These are phyloP conservation scores for Rhodocollybia butyracea DNA, from an alignment of 768 basidiomycete species.

Conservation along the genomic window DNA sequence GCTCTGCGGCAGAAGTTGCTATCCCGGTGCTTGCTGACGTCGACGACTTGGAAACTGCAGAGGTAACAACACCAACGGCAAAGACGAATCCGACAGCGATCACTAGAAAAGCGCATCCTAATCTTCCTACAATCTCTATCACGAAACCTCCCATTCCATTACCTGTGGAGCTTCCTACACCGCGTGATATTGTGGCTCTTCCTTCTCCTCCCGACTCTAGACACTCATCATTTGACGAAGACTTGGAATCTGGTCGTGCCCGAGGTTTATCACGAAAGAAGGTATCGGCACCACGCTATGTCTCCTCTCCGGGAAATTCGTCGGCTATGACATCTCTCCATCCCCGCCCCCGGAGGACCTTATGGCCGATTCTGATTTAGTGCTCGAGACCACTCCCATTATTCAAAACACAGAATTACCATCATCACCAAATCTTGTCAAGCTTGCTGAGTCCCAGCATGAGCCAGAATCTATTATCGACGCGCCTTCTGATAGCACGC, in stretches of 20 bases:
- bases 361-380: conserved; percentile 41
- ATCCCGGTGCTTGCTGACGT: conserved; percentile 57
- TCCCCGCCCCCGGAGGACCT: conserved; percentile 33
- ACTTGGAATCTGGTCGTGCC: conserved; percentile 49
- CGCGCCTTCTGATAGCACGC: background rate
- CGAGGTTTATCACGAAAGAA: conserved; percentile 22
- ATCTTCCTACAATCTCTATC: conserved; percentile 55
- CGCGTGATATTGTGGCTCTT: conserved; percentile 49
- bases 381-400: conserved; percentile 34
- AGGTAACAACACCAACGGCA: conserved; percentile 28
- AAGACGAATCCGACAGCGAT: conserved; percentile 13
- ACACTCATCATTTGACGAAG: conserved; percentile 41
- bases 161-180: conserved; percentile 68
- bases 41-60: conserved; percentile 21
- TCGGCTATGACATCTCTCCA: conserved; percentile 13
- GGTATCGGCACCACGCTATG: conserved; percentile 13
- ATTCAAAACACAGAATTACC: conserved; percentile 24
- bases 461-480: conserved; percentile 3
- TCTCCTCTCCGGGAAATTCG: background rate
- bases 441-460: conserved; percentile 1
- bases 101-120: conserved; percentile 16
- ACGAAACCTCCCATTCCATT: conserved; percentile 70
- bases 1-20: conserved; percentile 54
- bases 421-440: conserved; percentile 9
- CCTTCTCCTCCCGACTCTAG: conserved; percentile 44